phyloP scores from a whole-genome alignment of 345 rosid genomes.

The Salix dunnii region DNA sequence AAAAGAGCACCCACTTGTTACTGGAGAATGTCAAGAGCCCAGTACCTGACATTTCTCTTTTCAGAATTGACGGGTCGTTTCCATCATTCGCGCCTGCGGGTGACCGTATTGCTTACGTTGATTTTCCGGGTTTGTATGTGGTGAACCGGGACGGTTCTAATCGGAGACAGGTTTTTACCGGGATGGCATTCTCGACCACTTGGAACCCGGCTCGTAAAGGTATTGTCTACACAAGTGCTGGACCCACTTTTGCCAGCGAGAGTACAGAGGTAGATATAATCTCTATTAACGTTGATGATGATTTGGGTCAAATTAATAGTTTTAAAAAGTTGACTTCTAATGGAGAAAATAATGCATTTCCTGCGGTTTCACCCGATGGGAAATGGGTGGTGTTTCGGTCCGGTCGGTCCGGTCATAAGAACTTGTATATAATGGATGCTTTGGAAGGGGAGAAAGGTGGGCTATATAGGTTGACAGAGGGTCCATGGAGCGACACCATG shows the following conservation, averaged over 20 bases:
- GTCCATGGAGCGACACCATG: constrained; percentile 87
- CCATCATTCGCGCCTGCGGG: constrained; percentile 79
- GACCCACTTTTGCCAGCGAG: constrained; percentile 68
- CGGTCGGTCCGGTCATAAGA: constrained; percentile 73
- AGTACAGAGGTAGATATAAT: constrained; percentile 66
- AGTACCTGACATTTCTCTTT: constrained; percentile 48
- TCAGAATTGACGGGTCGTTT: constrained; percentile 78
- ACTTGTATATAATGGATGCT: constrained; percentile 77
- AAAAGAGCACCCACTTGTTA: constrained; percentile 40
- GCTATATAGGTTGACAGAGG: constrained; percentile 55
- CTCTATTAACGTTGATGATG: constrained; percentile 49
- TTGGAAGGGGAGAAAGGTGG: constrained; percentile 54
- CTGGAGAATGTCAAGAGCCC: constrained; percentile 68
- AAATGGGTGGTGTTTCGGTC: constrained; percentile 75
- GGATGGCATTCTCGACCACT: constrained; percentile 59
- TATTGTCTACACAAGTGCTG: constrained; percentile 59
- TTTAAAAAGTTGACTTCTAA: constrained; percentile 54
- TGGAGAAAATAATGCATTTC: constrained; percentile 85
- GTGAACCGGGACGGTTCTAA: constrained; percentile 76
- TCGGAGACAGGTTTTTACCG: constrained; percentile 41
- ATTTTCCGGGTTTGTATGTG: constrained; percentile 77
- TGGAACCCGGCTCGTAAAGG: constrained; percentile 78
- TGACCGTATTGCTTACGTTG: constrained; percentile 65
- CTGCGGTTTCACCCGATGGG: constrained; percentile 79
- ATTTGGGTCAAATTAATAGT: constrained; percentile 10